Evolutionary conservation across 2,329 filamentous ascomycete genomes (phyloP).

Genomic region (Blastomyces emzantsi): DNA sequence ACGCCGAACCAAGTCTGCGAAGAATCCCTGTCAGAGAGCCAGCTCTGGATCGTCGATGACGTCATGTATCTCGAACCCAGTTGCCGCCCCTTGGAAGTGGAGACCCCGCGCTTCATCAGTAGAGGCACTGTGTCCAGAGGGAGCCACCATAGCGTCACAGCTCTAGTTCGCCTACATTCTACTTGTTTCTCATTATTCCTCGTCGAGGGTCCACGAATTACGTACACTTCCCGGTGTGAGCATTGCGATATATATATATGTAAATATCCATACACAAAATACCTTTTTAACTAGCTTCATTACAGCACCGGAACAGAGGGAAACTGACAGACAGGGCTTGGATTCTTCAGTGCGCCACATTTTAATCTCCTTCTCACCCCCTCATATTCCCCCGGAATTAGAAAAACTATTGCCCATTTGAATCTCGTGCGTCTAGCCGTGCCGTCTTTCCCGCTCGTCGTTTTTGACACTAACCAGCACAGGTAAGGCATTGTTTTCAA

Average conservation of each 20-base stretch:
- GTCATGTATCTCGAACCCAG: not conserved
- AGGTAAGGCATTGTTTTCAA: not conserved
- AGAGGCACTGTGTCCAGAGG: not conserved
- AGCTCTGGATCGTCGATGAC: not conserved
- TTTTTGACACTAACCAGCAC: not conserved
- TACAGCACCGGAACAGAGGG: not conserved
- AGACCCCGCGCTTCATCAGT: not conserved
- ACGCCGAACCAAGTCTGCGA: not conserved
- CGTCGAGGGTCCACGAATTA: conserved; percentile 2
- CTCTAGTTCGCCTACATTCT: not conserved
- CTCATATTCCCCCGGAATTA: not conserved
- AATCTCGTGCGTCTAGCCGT: not conserved
- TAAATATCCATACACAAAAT: not conserved
- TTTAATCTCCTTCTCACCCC: not conserved
- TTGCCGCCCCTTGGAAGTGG: not conserved
- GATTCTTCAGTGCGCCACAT: not conserved
- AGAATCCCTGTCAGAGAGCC: not conserved
- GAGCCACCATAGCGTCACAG: not conserved
- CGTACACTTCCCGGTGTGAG: not conserved
- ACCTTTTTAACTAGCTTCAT: not conserved
- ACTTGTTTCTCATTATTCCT: not conserved
- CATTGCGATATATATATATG: not conserved
- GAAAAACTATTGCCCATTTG: not conserved
- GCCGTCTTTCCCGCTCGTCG: not conserved
- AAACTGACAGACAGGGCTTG: not conserved